Evolutionary conservation across 2,329 filamentous ascomycete genomes (phyloP).

Genomic region (Botrytis hyacinthi): DNA sequence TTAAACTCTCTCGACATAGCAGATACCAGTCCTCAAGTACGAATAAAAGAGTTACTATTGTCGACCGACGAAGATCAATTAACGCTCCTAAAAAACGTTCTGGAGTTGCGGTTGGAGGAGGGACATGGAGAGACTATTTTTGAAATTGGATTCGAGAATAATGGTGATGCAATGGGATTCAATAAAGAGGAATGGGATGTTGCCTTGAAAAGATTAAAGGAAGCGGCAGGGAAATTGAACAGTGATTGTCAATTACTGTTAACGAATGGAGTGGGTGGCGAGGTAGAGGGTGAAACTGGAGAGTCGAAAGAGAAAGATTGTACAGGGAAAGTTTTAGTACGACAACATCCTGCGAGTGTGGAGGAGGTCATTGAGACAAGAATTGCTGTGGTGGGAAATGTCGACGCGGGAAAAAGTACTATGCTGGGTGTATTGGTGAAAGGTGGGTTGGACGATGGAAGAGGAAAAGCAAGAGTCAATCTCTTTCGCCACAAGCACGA

Average conservation of each 20-base stretch:
- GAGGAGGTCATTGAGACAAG: slow-evolving; percentile 93
- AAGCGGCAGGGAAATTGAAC: slow-evolving; percentile 61
- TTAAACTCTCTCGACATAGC: slow-evolving; percentile 74
- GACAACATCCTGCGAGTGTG: slow-evolving; percentile 67
- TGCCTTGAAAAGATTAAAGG: slow-evolving; percentile 64
- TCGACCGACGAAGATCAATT: slow-evolving; percentile 59
- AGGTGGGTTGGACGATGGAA: slow-evolving; percentile 89
- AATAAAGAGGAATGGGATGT: slow-evolving; percentile 70
- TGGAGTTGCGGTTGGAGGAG: slow-evolving; percentile 71
- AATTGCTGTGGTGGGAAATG: slow-evolving; percentile 96
- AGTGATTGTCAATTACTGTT: slow-evolving; percentile 80
- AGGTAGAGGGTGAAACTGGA: slow-evolving; percentile 51
- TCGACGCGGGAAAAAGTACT: slow-evolving; percentile 96
- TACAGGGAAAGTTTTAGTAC: slow-evolving; percentile 83
- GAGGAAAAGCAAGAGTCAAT: slow-evolving; percentile 90
- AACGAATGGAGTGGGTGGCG: slow-evolving; percentile 85
- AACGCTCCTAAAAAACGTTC: slow-evolving; percentile 60
- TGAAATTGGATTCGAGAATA: slow-evolving; percentile 88
- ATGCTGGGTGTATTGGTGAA: slow-evolving; percentile 95
- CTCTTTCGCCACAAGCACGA: slow-evolving; percentile 98
- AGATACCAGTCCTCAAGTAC: slow-evolving; percentile 65
- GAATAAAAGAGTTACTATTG: slow-evolving; percentile 75
- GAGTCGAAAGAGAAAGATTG: slow-evolving; percentile 45
- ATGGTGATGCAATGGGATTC: slow-evolving; percentile 79
- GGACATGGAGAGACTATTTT: slow-evolving; percentile 88